These are phyloP conservation scores for Phaseolus lunatus DNA, from an alignment of 306 rosid species.

Conservation along the genomic window DNA sequence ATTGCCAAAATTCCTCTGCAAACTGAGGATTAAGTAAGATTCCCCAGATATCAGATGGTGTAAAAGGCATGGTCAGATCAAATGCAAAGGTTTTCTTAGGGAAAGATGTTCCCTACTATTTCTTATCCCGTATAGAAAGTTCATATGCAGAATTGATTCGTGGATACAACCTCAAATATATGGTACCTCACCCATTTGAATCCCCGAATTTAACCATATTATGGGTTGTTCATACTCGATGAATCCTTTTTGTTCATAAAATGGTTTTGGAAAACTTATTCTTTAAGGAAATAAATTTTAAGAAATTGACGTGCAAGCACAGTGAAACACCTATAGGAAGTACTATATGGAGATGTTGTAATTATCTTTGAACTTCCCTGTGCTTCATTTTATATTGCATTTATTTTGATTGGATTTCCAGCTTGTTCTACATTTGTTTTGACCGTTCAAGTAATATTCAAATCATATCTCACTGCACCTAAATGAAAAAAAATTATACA, in stretches of 20 bases:
- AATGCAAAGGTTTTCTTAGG: constrained; percentile 78
- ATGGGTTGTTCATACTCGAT: constrained; percentile 16
- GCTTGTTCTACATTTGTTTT: constrained; percentile 36
- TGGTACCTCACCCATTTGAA: constrained; percentile 60
- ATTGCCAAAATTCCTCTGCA: constrained; percentile 71
- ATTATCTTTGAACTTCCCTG: constrained; percentile 17
- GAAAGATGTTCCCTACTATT: constrained; percentile 83
- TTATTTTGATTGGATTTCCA: constrained; percentile 6
- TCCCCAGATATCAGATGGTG: constrained; percentile 66
- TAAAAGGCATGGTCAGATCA: constrained; percentile 72
- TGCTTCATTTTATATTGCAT: constrained; percentile 15
- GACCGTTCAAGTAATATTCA: background rate
- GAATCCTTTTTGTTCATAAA: constrained; percentile 35
- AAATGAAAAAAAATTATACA: background rate
- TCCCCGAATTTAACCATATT: constrained; percentile 21
- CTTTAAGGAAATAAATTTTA: background rate
- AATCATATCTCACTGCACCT: constrained; percentile 22
- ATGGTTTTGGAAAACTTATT: constrained; percentile 37
- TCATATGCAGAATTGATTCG: constrained; percentile 73
- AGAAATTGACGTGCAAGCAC: constrained; percentile 6
- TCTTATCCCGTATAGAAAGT: constrained; percentile 74
- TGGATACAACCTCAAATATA: constrained; percentile 81
- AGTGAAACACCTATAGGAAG: constrained; percentile 1
- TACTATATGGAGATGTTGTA: constrained; percentile 26
- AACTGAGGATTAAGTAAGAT: constrained; percentile 69